phyloP scores from a whole-genome alignment of 129 eudicot species.

The carrot (Daucus carota) region DNA sequence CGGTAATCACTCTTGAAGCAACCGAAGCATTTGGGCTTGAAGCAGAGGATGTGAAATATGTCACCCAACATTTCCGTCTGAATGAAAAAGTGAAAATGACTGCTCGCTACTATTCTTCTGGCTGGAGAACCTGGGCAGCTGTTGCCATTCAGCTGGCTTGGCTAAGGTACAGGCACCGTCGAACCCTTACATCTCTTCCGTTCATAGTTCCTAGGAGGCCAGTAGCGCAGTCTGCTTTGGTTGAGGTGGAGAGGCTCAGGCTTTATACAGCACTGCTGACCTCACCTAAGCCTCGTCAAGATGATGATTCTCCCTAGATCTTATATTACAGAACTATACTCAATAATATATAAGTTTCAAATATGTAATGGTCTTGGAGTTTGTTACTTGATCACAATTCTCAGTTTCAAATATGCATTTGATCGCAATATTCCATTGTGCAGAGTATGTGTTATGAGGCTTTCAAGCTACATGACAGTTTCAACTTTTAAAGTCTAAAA shows the following conservation, averaged over 20 bases:
- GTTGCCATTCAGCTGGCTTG: slow-evolving; percentile 3
- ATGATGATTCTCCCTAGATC: neutral
- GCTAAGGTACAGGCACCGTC: neutral
- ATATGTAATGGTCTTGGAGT: neutral
- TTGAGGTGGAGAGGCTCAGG: neutral
- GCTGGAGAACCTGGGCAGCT: slow-evolving; percentile 4
- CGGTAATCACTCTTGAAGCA: neutral
- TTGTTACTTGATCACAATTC: too few species aligned
- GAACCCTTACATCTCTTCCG: neutral
- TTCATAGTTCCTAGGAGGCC: neutral
- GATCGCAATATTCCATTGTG: neutral
- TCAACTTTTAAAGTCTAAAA: too few species aligned
- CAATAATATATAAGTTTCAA: neutral
- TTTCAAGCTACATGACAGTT: too few species aligned
- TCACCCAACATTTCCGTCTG: neutral
- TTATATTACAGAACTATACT: neutral
- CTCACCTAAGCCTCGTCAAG: neutral
- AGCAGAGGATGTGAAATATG: neutral
- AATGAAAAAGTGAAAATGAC: neutral
- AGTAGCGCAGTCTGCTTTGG: neutral
- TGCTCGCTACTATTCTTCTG: neutral
- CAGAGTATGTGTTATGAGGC: too few species aligned
- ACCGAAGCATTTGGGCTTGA: neutral
- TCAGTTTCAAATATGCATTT: too few species aligned
- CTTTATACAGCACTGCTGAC: slow-evolving; percentile 6